phyloP scores from a whole-genome alignment of 306 rosid genomes.

The Malus fusca region DNA sequence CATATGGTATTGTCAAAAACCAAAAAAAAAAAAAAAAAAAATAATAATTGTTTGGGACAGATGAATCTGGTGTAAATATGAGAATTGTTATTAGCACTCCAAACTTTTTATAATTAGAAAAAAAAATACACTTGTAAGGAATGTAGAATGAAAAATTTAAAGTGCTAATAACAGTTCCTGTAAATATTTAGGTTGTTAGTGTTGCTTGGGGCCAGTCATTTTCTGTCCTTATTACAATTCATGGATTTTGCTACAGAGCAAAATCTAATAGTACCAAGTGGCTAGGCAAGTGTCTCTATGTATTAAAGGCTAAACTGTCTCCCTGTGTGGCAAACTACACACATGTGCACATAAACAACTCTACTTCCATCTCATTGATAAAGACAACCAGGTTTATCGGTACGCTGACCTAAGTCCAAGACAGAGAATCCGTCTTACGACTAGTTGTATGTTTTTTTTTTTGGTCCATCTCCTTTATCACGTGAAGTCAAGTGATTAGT shows the following conservation, averaged over 20 bases:
- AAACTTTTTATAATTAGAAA: too few species aligned
- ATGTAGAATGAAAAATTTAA: too few species aligned
- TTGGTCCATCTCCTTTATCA: too few species aligned
- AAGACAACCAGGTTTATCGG: constrained; percentile 43
- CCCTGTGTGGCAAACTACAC: neutral
- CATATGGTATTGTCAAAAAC: neutral
- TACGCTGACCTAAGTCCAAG: constrained; percentile 1
- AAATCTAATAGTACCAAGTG: constrained; percentile 30
- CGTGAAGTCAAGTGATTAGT: too few species aligned
- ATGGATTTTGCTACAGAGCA: constrained; percentile 26
- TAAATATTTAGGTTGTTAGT: constrained; percentile 18
- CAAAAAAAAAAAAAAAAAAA: neutral
- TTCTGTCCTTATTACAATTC: constrained; percentile 23
- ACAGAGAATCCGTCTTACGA: too few species aligned
- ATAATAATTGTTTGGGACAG: constrained; percentile 24
- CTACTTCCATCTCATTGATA: constrained; percentile 43
- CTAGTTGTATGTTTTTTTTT: too few species aligned
- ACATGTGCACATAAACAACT: constrained; percentile 28
- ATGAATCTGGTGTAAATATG: constrained; percentile 10
- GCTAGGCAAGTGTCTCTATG: constrained; percentile 30
- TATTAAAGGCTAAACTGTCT: constrained; percentile 27
- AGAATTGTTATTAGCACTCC: too few species aligned
- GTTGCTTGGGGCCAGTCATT: constrained; percentile 29
- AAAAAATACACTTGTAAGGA: too few species aligned
- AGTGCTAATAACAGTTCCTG: too few species aligned